Base-by-base conservation (phyloP, 1,284 basidiomycete genomes). In the Trametes polyzona region DNA sequence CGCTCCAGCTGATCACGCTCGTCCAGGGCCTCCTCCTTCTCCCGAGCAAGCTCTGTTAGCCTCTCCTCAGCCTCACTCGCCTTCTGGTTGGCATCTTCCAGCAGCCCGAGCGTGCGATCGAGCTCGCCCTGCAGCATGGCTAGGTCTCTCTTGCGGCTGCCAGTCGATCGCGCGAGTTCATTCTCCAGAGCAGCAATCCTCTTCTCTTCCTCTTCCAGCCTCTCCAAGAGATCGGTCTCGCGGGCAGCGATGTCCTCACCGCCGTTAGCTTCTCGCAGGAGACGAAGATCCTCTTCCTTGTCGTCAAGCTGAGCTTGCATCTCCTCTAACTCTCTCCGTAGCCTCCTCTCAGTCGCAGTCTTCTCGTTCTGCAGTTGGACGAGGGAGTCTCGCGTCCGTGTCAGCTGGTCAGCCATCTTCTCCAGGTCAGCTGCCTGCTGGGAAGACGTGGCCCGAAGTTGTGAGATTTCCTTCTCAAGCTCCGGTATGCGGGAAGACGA, bases 361-460 rank as follows among this genome's bases (percentile, higher is more conserved):
- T 78, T 81, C 68, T 84, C 85, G 57, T 91, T 91, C 62, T 85
- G 81, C 10, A 76, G 69, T 49, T 76, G 77, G 21, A 83, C 71
- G 11, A 84, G 67, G 35, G 83, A 76, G 9, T 73, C 70, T 51
- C 86, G 83, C 3, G 75, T 71, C 19, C 74, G 77, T 4, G 77
- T 67, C 8, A 84, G 71, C 62, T 83, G 86, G 54, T 80, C 74
- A 36, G 75, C 76, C 5, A 76, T 64, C 14, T 62, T 62, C 11
- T 70, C 67, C 10, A 87, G 69, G 37, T 78, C 79, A 24, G 67
- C 61, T 17, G 83, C 80, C 44, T 77, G 82, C 58, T 75, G 72
- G 2, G 71, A 67, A 7, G 82, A 68, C 8, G 74, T 67, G 7
- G 73, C 70, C 12, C 78, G 81, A 2, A 74, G 58, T 10, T 83